phyloP scores from a whole-genome alignment of 192 early-diverging fungal genomes.

The Backusella tuberculispora region DNA sequence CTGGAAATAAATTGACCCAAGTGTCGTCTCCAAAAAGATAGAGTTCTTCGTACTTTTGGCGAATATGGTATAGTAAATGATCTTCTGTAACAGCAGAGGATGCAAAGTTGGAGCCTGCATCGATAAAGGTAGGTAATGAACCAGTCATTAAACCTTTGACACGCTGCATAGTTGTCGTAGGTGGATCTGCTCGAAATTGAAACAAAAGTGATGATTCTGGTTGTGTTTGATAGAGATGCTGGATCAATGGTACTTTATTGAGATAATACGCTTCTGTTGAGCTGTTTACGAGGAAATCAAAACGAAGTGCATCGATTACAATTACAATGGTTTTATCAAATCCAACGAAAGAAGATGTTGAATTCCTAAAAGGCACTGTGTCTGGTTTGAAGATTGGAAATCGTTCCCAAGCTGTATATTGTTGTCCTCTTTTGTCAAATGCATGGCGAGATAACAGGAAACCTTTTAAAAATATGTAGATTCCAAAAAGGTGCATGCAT shows the following conservation, averaged over 20 bases:
- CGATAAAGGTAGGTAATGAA: conserved; percentile 82
- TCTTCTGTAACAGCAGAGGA: conserved; percentile 75
- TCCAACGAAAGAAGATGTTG: neutral
- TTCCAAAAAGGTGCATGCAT: conserved; percentile 41
- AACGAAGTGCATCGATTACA: conserved; percentile 76
- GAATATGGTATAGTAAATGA: conserved; percentile 62
- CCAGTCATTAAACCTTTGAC: conserved; percentile 83
- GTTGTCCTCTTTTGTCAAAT: conserved; percentile 40
- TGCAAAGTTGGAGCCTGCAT: conserved; percentile 82
- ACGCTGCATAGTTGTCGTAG: conserved; percentile 82
- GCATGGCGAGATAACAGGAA: conserved; percentile 74
- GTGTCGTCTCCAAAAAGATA: conserved; percentile 95
- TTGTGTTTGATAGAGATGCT: conserved; percentile 45
- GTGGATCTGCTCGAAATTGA: conserved; percentile 79
- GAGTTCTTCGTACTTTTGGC: conserved; percentile 41
- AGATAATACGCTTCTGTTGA: conserved; percentile 40
- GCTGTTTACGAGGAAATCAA: conserved; percentile 51
- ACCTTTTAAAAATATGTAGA: conserved; percentile 72
- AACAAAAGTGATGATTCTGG: conserved; percentile 66
- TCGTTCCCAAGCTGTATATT: conserved; percentile 27
- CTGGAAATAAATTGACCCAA: conserved; percentile 87
- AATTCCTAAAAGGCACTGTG: neutral
- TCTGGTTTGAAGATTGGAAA: conserved; percentile 17
- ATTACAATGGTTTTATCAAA: conserved; percentile 56
- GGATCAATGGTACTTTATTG: conserved; percentile 56